Base-by-base conservation (phyloP, 2,329 filamentous ascomycete species). In the Diaporthe australafricana region DNA sequence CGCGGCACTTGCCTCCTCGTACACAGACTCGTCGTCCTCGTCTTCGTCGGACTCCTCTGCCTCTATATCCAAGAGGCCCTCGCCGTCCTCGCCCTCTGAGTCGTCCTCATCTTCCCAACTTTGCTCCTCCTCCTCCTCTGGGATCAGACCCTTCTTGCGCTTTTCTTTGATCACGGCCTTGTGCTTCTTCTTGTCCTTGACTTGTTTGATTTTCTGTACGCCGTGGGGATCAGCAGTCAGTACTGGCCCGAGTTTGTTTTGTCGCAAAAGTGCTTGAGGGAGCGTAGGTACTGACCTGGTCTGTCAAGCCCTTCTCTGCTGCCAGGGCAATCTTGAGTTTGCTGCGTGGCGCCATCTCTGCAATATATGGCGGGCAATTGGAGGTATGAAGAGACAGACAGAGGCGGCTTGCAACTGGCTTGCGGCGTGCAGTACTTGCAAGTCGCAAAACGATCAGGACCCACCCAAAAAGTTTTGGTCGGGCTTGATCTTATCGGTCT, bases 321-420 rank as follows among this genome's bases (percentile, higher is more conserved):
- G 84, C 84, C 20, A 90, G 81, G 12, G 88, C 88, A 79, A 86
- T 80, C 79, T 86, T 87, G 68, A 90, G 81, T 75, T 86, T 88
- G 78, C 84, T 84, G 78, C 76, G 72, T 68, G 72, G 70, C 47
- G 70, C 72, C 72, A 73, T 73, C 2, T 60, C 68, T 70, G 57
- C 17, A 4, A 22, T 30, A n/a, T 60, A 11, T 50, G 55, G 40
- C 48, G n/a, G 40, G 27, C 40, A 63, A 65, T 68, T 38, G 45
- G 5, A n/a, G 42, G n/a, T 30, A 57, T 38, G 30, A 22, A n/a
- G 14, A 50, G 20, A 42, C 22, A 22, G 22, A 30, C 30, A 25
- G 27, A 5, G 35, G 25, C 27, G 47, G 11, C 20, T 27, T 55
- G 60, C 50, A 70, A 66, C 35, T 60, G 50, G 48, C 32, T 65